These are phyloP conservation scores for Erysimum pusillum DNA, from an alignment of 441 rosid genomes.

Conservation along the genomic window DNA sequence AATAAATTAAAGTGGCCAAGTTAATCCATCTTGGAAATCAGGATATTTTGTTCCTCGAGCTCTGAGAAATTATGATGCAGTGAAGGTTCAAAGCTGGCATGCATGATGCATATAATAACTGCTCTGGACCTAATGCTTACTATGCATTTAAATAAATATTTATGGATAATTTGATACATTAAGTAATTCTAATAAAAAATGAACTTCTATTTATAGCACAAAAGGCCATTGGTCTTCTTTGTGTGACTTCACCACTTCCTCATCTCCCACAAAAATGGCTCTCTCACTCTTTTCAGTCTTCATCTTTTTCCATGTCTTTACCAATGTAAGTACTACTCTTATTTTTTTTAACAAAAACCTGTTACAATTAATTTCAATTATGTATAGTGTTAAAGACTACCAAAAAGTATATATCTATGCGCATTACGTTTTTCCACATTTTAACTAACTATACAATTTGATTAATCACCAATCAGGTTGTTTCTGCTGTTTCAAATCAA, in stretches of 20 bases:
- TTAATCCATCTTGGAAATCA: constrained; percentile 36
- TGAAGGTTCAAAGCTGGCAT: constrained; percentile 47
- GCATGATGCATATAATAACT: constrained; percentile 41
- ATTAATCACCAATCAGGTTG: constrained; percentile 37
- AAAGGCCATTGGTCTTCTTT: constrained; percentile 26
- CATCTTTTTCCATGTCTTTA: constrained; percentile 15
- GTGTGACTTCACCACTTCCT: constrained; percentile 36
- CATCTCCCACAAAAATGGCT: constrained; percentile 37
- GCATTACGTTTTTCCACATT: neutral
- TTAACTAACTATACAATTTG: constrained; percentile 24
- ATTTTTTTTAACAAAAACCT: neutral
- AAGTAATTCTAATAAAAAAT: neutral
- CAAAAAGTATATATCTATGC: neutral
- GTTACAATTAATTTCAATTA: neutral
- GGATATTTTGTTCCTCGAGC: constrained; percentile 39
- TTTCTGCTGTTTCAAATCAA: constrained; percentile 46
- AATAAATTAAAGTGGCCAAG: constrained; percentile 32
- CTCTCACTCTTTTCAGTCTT: constrained; percentile 13
- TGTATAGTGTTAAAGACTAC: neutral
- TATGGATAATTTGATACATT: constrained; percentile 21
- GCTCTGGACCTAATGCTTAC: constrained; percentile 37
- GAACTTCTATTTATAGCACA: constrained; percentile 42
- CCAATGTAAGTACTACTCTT: constrained; percentile 24
- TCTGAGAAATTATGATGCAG: constrained; percentile 36
- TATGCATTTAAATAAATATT: constrained; percentile 13